Evolutionary conservation across 805 yeast species (phyloP).

Genomic region (Groenewaldozyma tartarivorans): DNA sequence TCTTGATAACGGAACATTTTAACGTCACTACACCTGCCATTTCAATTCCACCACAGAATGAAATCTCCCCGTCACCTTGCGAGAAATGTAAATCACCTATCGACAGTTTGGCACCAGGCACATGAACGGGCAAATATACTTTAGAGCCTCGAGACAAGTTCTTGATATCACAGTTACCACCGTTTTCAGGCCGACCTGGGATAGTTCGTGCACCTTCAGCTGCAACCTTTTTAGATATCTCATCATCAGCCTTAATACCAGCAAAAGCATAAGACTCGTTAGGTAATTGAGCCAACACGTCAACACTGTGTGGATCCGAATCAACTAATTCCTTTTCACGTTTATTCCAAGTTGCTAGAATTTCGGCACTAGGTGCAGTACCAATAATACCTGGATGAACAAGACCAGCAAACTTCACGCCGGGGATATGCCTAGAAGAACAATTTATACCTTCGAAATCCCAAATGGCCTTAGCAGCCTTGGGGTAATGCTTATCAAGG

Average conservation of each 20-base stretch:
- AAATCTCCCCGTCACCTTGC: constrained; percentile 46
- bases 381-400: constrained; percentile 46
- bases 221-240: constrained; percentile 25
- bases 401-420: constrained; percentile 40
- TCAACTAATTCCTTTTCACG: constrained; percentile 33
- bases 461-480: constrained; percentile 43
- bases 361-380: constrained; percentile 38
- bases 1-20: constrained; percentile 32
- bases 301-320: not conserved
- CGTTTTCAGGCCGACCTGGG: constrained; percentile 45
- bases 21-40: constrained; percentile 42
- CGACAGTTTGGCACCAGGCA: constrained; percentile 38
- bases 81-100: constrained; percentile 44
- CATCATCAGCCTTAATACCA: constrained; percentile 30
- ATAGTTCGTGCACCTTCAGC: constrained; percentile 43
- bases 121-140: constrained; percentile 39
- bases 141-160: constrained; percentile 41
- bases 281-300: constrained; percentile 36
- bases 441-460: constrained; percentile 44
- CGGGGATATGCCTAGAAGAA: constrained; percentile 42
- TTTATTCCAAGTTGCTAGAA: constrained; percentile 36
- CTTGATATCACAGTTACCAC: constrained; percentile 47
- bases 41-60: constrained; percentile 47
- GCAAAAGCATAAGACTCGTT: constrained; percentile 30
- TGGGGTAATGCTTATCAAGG: constrained; percentile 39